Evolutionary conservation across 148 eudicot genomes (phyloP).

Genomic region (Amaranthus palmeri): DNA sequence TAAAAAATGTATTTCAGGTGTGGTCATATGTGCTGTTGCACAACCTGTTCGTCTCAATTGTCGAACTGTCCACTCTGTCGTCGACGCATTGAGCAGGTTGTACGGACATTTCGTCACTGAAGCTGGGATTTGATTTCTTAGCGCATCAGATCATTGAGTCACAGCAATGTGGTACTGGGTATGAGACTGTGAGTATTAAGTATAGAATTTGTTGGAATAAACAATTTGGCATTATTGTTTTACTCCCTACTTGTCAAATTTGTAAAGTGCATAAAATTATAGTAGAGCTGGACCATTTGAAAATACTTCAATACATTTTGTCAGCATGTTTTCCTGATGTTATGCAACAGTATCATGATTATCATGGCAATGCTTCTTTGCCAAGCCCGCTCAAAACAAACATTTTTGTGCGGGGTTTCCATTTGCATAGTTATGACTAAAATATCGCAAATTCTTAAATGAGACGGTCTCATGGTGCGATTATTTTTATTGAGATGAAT

Average conservation of each 20-base stretch:
- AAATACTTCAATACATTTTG: neutral
- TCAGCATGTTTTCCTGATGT: no score
- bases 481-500: no score
- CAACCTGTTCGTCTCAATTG: slow-evolving; percentile 68
- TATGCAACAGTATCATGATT: no score
- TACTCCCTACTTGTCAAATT: neutral
- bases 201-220: neutral
- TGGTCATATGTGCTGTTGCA: slow-evolving; percentile 98
- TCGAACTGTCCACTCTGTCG: slow-evolving; percentile 85
- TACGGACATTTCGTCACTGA: slow-evolving; percentile 82
- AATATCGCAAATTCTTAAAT: no score
- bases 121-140: neutral
- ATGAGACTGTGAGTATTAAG: neutral
- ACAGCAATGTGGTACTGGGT: neutral
- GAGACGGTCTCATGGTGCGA: no score
- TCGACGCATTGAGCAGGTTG: slow-evolving; percentile 70
- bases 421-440: no score
- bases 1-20: slow-evolving; percentile 49
- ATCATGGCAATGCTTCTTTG: no score
- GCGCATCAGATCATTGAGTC: neutral
- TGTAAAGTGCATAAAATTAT: neutral
- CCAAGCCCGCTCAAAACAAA: no score
- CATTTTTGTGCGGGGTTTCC: no score
- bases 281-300: neutral
- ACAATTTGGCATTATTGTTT: no score